phyloP scores from a whole-genome alignment of 176 grass and related monocot species.

The Bothriochloa decipiens region DNA sequence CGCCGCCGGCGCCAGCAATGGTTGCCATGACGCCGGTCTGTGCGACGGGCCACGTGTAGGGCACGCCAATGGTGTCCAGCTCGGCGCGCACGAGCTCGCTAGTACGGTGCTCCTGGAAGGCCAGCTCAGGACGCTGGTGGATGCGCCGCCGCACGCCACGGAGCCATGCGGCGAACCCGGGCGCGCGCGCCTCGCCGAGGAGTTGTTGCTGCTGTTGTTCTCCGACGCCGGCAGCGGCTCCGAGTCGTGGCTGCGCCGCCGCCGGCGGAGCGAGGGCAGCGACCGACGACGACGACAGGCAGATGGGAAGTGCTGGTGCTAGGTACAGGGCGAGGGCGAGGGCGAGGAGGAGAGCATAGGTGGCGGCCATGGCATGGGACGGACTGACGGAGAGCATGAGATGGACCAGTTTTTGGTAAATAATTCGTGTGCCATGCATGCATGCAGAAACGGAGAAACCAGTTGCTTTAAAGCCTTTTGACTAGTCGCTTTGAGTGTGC shows the following conservation, averaged over 20 bases:
- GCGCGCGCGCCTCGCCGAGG: conserved; percentile 25
- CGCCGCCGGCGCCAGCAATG: no score
- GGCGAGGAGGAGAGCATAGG: not conserved
- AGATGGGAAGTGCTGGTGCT: no score
- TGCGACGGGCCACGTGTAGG: conserved; percentile 54
- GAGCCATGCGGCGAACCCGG: conserved; percentile 58
- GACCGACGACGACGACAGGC: not conserved
- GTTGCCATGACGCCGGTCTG: conserved; percentile 61
- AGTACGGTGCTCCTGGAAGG: conserved; percentile 58
- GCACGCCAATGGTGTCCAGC: conserved; percentile 50
- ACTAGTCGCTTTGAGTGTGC: no score
- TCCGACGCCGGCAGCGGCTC: no score
- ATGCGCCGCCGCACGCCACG: conserved; percentile 39
- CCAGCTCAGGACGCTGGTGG: conserved; percentile 71
- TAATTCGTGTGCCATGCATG: no score
- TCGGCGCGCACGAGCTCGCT: conserved; percentile 61
- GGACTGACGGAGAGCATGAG: no score
- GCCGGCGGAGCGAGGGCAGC: no score
- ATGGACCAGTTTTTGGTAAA: no score
- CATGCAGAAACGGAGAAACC: no score
- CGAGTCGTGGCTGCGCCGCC: no score
- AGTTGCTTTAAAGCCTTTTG: no score
- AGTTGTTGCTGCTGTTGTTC: not conserved
- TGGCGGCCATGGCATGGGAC: not conserved
- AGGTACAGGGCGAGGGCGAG: not conserved